Evolutionary conservation across 192 early-diverging fungal genomes (phyloP), one percentile per base, ranked within the genome.

Genomic region (Entrophospora sp.): DNA sequence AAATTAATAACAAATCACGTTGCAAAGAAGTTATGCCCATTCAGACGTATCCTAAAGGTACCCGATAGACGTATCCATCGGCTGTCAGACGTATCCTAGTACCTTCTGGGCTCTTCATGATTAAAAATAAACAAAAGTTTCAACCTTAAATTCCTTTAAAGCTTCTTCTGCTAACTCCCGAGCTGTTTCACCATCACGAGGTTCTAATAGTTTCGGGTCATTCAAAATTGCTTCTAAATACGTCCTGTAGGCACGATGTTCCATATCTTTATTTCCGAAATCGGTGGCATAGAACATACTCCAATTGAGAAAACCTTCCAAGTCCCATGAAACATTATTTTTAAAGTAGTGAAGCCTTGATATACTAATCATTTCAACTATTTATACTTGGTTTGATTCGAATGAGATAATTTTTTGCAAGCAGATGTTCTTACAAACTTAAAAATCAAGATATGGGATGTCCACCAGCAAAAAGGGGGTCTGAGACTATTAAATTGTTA

Each of bases 81-180:
- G 57, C 37, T 60, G 18, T 60, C 55, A 57, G 55, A 57, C 55
- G 55, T 57, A 57, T 57, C 59, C 59, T 61, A 61, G 38, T 20
- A 61, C 59, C 25, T 61, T 45, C 25, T 61, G 59, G 42, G 40
- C 28, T 30, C 42, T 61, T 31, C 35, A n/a, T 25, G 30, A 38
- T 58, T 58, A 36, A 34, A 13, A 55, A 9, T n/a, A 10, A 24
- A 52, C 13, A 62, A 35, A 46, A 35, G 9, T 22, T n/a, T 30
- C 7, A 62, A 62, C 43, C 60, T 62, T 46, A 62, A 62, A 62
- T 45, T 61, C 27, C 12, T 61, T 35, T 45, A 61, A 61, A 32
- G 43, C 60, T 27, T 61, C 40, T 52, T n/a, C 10, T 45, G 42
- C 60, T 22, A 44, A 61, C 28, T 45, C 16, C 45, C 18, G 43